Evolutionary conservation across 352 stramenopile species (phyloP).

Genomic region (Globisporangium paddicum): DNA sequence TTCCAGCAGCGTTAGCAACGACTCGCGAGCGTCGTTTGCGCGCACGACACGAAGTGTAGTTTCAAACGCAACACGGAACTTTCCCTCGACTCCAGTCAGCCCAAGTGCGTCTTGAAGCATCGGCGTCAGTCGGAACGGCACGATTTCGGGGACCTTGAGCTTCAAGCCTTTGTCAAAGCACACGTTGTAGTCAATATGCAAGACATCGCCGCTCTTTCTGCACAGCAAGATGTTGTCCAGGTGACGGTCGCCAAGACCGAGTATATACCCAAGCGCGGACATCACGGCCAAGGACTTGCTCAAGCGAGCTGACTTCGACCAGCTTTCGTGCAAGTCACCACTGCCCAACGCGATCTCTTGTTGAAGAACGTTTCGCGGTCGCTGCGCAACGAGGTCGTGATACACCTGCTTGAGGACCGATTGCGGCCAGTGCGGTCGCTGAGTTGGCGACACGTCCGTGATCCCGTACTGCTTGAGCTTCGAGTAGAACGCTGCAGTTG

Average conservation of each 20-base stretch:
- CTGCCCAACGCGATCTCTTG: constrained; percentile 56
- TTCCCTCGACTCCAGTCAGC: constrained; percentile 66
- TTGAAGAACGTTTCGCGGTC: constrained; percentile 57
- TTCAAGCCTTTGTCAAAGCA: constrained; percentile 88
- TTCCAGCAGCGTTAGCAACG: constrained; percentile 69
- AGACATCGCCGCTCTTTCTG: constrained; percentile 64
- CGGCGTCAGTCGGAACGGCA: constrained; percentile 88
- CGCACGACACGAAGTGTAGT: constrained; percentile 68
- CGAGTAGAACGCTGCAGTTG: constrained; percentile 77
- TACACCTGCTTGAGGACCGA: constrained; percentile 63
- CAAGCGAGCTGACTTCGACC: constrained; percentile 51
- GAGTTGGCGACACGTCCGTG: constrained; percentile 56
- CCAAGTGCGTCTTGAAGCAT: constrained; percentile 76
- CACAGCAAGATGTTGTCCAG: constrained; percentile 91
- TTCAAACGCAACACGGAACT: constrained; percentile 70
- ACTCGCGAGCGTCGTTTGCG: constrained; percentile 54
- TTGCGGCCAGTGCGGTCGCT: constrained; percentile 58
- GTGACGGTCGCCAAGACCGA: constrained; percentile 89
- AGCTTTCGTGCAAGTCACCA: constrained; percentile 56
- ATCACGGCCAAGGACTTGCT: constrained; percentile 81
- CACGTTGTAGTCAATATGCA: constrained; percentile 93
- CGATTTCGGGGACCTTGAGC: constrained; percentile 87
- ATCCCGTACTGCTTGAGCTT: constrained; percentile 80
- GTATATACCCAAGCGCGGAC: constrained; percentile 84
- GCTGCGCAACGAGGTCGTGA: constrained; percentile 56